Evolutionary conservation across 208 protist species (phyloP), one percentile per base, ranked within the genome.

Genomic region (Trypanosoma congolense): DNA sequence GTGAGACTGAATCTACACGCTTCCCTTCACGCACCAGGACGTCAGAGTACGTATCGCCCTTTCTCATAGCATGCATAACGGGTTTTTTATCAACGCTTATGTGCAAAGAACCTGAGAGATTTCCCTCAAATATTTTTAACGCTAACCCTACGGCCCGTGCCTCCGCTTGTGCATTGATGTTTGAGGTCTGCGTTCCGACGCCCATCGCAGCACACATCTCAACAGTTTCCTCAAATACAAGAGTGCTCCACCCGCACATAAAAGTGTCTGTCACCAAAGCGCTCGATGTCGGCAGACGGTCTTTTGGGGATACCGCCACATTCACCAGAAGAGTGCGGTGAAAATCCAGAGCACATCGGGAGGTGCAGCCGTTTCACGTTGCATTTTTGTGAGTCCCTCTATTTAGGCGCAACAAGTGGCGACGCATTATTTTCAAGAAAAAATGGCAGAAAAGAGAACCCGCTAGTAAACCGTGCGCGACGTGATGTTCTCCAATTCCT

Each of bases 1-100:
- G n/a, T 5, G 28, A 24, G 16, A 21, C 49, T 19, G 19, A 9
- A 14, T 54, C 31, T 14, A 54, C 41, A 6, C 19, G 18, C 8
- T 2, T 22, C 12, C 19, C 31, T 41, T 54, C 49, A 3, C 2
- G 1, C 3, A 54, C 49, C n/a, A 41, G 21, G 1, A 31, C 49
- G 8, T 54, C 4, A 2, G 49, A 41, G 30, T 54, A 31, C 19
- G 49, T 24, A 19, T 42, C 24, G 0, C 49, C 0, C 24, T 22
- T 54, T 36, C 3, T 33, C 49, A 40, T 54, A 25, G 41, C 22
- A 5, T 54, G 1, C 49, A 41, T 25, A 10, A 54, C 49, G 9
- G 49, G 19, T 21, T 3, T 41, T 9, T 41, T 54, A 41, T 42
- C 49, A 1, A 36, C 31, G 22, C 49, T 22, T 24, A 54, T 41